A percentile compares a stretch with the other conserved stretches of the same genome.
Evolutionary conservation across 2,329 filamentous ascomycete species (phyloP).

Genomic region (Zymoseptoria pseudotritici): DNA sequence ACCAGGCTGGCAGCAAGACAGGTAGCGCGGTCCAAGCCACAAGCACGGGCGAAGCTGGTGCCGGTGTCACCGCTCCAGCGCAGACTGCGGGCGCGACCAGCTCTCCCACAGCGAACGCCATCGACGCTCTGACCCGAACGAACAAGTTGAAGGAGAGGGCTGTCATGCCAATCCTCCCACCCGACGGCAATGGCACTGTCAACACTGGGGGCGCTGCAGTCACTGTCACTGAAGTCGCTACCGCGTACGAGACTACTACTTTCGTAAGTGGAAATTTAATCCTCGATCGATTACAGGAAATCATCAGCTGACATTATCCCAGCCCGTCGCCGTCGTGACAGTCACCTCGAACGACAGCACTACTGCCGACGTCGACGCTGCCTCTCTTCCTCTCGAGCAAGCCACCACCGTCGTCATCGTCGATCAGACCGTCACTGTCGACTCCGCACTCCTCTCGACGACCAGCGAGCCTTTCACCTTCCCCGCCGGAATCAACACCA

Average conservation of each 20-base stretch:
- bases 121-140: neutral
- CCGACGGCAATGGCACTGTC: neutral
- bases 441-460: neutral
- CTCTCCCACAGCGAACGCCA: neutral
- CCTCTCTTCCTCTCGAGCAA: neutral
- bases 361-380: neutral
- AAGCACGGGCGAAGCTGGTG: neutral
- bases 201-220: neutral
- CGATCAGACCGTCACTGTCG: neutral
- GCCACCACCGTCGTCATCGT: neutral
- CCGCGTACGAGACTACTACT: neutral
- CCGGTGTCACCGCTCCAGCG: neutral
- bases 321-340: neutral
- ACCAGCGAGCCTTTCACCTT: neutral
- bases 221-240: neutral
- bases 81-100: neutral
- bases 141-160: neutral
- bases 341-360: neutral
- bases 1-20: neutral
- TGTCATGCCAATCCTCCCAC: neutral
- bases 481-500: neutral
- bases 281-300: neutral
- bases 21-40: neutral
- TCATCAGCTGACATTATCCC: neutral
- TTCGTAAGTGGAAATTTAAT: neutral